Percentiles rank a stretch among this genome's conserved stretches.
These are phyloP conservation scores for Rutidosis leptorrhynchoides DNA, from an alignment of 129 eudicot genomes.

Conservation along the genomic window DNA sequence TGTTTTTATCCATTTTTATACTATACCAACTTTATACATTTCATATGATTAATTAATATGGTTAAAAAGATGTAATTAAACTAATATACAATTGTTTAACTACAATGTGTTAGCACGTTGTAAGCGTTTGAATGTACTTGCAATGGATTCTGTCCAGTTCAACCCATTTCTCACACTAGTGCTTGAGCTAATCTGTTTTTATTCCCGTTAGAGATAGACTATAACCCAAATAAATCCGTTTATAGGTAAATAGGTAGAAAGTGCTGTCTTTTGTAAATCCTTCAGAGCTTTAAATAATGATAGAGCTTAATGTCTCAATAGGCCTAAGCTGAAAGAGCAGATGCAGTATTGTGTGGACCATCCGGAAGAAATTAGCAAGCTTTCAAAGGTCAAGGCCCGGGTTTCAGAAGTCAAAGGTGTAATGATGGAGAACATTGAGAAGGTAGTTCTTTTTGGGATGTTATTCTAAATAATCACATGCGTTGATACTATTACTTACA, in stretches of 20 bases:
- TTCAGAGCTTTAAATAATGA: not conserved
- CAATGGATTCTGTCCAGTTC: not conserved
- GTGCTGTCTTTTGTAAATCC: not conserved
- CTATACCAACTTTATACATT: not conserved
- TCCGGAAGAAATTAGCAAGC: slow-evolving; percentile 83
- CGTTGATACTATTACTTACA: not conserved
- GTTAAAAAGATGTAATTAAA: not conserved
- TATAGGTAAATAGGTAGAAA: not conserved
- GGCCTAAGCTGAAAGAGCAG: slow-evolving; percentile 75
- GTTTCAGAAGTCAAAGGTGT: slow-evolving; percentile 92
- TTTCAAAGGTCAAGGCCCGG: slow-evolving; percentile 75
- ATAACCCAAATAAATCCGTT: not conserved
- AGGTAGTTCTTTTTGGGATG: slow-evolving; percentile 39
- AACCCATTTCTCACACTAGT: not conserved
- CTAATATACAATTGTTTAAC: not conserved
- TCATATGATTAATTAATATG: not conserved
- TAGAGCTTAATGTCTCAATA: slow-evolving; percentile 29
- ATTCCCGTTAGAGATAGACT: not conserved
- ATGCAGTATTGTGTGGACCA: slow-evolving; percentile 75
- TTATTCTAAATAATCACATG: not conserved
- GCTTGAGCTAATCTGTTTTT: not conserved
- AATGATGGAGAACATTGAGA: slow-evolving; percentile 87
- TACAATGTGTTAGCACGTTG: not conserved
- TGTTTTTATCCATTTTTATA: not conserved
- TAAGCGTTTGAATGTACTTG: not conserved